A percentile compares a stretch with the other conserved stretches of the same genome.
Conservation (phyloP, 192 early-diverging fungal genomes). For the Coemansia guatemalensis region DNA sequence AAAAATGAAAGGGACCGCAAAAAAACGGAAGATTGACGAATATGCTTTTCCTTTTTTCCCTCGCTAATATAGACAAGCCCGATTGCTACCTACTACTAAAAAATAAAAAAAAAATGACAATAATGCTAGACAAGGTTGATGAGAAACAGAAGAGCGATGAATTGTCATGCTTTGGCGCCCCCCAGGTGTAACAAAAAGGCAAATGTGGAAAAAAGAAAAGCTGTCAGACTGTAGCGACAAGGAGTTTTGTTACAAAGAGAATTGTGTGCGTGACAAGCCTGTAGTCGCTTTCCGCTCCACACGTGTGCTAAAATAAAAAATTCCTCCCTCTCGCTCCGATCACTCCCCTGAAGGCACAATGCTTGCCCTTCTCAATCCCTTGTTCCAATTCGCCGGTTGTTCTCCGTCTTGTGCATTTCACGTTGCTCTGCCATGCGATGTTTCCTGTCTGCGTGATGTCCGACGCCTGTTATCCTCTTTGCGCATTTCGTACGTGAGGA, state of each 20-base stretch:
- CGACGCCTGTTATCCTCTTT: too few species aligned
- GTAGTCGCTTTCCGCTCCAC: not conserved
- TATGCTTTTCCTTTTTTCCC: not conserved
- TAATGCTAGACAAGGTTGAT: not conserved
- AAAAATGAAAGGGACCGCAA: not conserved
- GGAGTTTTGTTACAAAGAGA: not conserved
- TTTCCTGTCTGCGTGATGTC: too few species aligned
- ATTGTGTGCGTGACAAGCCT: not conserved
- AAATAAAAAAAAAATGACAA: not conserved
- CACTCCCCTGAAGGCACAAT: too few species aligned
- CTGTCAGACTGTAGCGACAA: not conserved
- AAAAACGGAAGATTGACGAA: constrained; percentile 1
- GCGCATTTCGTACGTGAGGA: too few species aligned
- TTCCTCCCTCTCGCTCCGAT: not conserved
- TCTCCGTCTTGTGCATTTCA: too few species aligned
- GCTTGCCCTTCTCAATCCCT: too few species aligned
- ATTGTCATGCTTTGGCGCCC: not conserved
- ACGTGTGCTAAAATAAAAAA: not conserved
- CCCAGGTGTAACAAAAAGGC: not conserved
- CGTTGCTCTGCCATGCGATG: too few species aligned
- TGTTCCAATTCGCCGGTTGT: too few species aligned
- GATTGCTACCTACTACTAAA: too few species aligned
- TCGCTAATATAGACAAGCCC: too few species aligned
- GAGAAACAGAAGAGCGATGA: not conserved
- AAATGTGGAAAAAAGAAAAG: not conserved